Percentiles rank a stretch among this genome's conserved stretches.
These are phyloP conservation scores for Ophiorrhiza pumila DNA, from an alignment of 257 asterid genomes.

Conservation along the genomic window DNA sequence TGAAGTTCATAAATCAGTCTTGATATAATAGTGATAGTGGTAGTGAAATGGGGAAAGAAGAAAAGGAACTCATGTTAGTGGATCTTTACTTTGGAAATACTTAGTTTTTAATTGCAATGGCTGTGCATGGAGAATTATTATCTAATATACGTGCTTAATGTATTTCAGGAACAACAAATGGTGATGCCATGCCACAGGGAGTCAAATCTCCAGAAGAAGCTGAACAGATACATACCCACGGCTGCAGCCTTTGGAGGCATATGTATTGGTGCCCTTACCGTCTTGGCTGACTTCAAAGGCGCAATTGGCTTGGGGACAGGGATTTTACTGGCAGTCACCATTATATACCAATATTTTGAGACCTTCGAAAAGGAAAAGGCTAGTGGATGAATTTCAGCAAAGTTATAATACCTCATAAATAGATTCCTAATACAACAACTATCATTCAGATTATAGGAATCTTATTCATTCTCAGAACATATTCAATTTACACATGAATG, in stretches of 20 bases:
- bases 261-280: constrained; percentile 85
- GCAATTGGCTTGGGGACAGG: constrained; percentile 95
- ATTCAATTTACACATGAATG: too few relatives aligned
- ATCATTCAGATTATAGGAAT: too few relatives aligned
- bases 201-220: constrained; percentile 75
- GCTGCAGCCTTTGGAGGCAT: constrained; percentile 94
- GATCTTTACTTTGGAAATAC: not conserved
- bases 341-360: constrained; percentile 86
- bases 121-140: not conserved
- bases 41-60: not conserved
- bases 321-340: constrained; percentile 76
- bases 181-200: constrained; percentile 96
- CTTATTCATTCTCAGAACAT: too few relatives aligned
- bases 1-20: not conserved
- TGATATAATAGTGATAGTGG: not conserved
- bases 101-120: not conserved
- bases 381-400: too few relatives aligned
- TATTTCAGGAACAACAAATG: constrained; percentile 87
- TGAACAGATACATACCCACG: constrained; percentile 88
- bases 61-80: not conserved
- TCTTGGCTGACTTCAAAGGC: constrained; percentile 88
- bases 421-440: too few relatives aligned
- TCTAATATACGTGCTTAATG: not conserved
- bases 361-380: constrained; percentile 93
- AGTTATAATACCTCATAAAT: too few relatives aligned